Evolutionary conservation across 805 yeast species (phyloP).

Genomic region (Saccharomyces eubayanus): DNA sequence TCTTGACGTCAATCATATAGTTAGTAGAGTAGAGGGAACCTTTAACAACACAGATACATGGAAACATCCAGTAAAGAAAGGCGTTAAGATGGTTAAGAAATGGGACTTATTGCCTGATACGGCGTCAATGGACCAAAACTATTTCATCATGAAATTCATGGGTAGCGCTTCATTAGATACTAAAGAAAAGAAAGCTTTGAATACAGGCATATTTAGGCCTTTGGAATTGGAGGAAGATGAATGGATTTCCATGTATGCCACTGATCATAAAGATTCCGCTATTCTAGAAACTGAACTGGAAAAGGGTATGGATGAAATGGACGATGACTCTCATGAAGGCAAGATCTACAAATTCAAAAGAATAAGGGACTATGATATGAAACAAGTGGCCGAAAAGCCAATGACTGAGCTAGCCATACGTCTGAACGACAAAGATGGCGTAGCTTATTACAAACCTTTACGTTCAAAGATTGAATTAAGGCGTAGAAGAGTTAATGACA

Average conservation of each 20-base stretch:
- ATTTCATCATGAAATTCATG: conserved; percentile 51
- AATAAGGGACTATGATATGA: conserved; percentile 74
- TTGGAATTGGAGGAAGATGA: conserved; percentile 61
- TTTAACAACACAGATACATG: conserved; percentile 45
- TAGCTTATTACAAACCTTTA: conserved; percentile 72
- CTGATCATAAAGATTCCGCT: conserved; percentile 37
- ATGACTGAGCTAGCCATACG: conserved; percentile 54
- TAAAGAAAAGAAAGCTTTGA: conserved; percentile 33
- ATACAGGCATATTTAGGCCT: conserved; percentile 65
- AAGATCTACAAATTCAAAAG: conserved; percentile 50
- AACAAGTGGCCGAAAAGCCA: conserved; percentile 31
- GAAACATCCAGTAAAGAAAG: conserved; percentile 71
- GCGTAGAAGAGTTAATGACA: conserved; percentile 63
- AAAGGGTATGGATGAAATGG: conserved; percentile 24
- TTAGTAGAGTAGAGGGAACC: conserved; percentile 55
- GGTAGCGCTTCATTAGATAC: conserved; percentile 41
- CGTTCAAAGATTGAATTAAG: conserved; percentile 71
- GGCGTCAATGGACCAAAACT: conserved; percentile 77
- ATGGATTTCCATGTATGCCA: conserved; percentile 65
- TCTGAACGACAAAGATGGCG: conserved; percentile 44
- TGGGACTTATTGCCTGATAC: conserved; percentile 87
- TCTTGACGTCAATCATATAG: conserved; percentile 22
- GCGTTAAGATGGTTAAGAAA: conserved; percentile 62
- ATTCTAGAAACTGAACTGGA: conserved; percentile 36
- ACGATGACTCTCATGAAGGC: conserved; percentile 41